Evolutionary conservation across 345 rosid species (phyloP), one percentile per base, ranked within the genome.

Genomic region (Pseudoturritis turrita): DNA sequence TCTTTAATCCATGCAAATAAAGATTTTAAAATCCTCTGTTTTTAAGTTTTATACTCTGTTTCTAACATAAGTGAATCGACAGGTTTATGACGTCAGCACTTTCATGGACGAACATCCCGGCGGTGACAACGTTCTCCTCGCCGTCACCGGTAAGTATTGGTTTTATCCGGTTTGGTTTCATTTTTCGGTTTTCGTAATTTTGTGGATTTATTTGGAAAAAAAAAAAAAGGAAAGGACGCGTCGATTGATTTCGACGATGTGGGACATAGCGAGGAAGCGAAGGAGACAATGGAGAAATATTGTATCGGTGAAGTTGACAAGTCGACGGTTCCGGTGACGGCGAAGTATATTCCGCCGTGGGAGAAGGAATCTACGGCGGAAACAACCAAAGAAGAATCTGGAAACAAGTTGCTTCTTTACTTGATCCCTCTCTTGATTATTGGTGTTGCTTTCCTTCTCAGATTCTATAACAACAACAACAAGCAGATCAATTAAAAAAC

Each of bases 71-170:
- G 25, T 33, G 8, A 40, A 26, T 37, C 15, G 15, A 74, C 80
- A 93, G 98, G 97, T 90, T 10, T 93, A 89, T 76, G 88, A 93
- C 66, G 82, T 93, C n/a, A 87, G 91, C 44, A 43, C 65, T 33
- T 93, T 88, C 79, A 82, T 93, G 51, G 91, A 87, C 5, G 98
- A 93, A 52, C 98, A 90, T 79, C 96, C 92, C 28, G 94, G 94
- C 37, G 98, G 98, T 53, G 98, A 86, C 70, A 86, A 88, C 68
- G 82, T 90, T 55, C 64, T 93, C 78, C 82, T 93, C 45, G 87
- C 89, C 56, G 82, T 85, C 22, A 84, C 87, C 8, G 98, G 98
- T 90, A 77, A 7, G 56, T 65, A 39, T 61, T 29, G 58, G 52
- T 54, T 53, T 36, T 69, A 18, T 68, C 70, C 64, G 46, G 57